Evolutionary conservation across 2,329 filamentous ascomycete genomes (phyloP).

Genomic region (Fonsecaea monophora): DNA sequence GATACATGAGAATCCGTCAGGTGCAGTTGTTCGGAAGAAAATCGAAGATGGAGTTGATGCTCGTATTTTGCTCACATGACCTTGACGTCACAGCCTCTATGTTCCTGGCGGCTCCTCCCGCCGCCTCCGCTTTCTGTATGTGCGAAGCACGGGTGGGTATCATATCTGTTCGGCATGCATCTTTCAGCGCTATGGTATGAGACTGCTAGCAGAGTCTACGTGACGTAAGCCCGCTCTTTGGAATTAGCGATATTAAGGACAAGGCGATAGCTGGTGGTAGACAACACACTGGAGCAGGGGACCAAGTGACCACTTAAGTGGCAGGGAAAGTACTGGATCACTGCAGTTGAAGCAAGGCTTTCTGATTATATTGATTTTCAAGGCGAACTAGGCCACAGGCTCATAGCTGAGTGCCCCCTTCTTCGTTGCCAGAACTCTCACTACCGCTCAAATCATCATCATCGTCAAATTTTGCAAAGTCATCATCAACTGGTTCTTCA

Average conservation of each 20-base stretch:
- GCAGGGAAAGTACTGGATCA: background rate
- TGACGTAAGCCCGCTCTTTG: background rate
- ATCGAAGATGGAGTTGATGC: background rate
- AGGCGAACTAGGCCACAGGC: background rate
- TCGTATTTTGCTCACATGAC: slow-evolving; percentile 8
- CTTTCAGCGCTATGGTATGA: background rate
- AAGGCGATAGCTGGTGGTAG: no score
- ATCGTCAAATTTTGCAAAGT: slow-evolving; percentile 29
- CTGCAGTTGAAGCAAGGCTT: background rate
- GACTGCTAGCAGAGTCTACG: background rate
- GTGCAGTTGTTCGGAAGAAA: background rate
- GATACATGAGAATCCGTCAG: background rate
- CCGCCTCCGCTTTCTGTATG: background rate
- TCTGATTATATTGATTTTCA: background rate
- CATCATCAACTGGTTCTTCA: slow-evolving; percentile 18
- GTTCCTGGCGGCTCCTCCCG: slow-evolving; percentile 12
- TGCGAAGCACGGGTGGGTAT: background rate
- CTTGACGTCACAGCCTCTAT: slow-evolving; percentile 11
- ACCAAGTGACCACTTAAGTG: background rate
- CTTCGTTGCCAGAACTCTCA: slow-evolving; percentile 11
- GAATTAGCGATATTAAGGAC: no score
- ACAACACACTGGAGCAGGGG: no score
- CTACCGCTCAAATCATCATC: slow-evolving; percentile 31
- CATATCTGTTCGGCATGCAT: no score
- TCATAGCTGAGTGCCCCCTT: slow-evolving; percentile 25